Evolutionary conservation across 2,329 filamentous ascomycete genomes (phyloP), one percentile per base, ranked within the genome.

Genomic region (Colletotrichum somersetense): DNA sequence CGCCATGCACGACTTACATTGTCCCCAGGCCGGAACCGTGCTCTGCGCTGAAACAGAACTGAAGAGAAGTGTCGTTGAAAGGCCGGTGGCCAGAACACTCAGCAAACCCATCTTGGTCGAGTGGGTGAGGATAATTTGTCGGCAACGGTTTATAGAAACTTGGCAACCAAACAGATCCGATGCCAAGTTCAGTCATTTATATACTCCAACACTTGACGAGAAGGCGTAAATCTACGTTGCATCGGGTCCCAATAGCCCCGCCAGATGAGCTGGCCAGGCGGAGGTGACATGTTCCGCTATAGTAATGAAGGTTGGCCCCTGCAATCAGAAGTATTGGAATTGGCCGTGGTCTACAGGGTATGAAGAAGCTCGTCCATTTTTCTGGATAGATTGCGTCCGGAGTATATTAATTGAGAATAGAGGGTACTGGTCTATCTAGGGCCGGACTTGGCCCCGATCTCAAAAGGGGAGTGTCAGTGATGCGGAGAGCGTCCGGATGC

Each of bases 141-240:
- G 57, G 48, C 16, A 38, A 26, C 16, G 30, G 42, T 35, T n/a
- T 10, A 8, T 23, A 18, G 38, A 64, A n/a, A 50, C 59, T 70
- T 61, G 66, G 66, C 48, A 53, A 58, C 44, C 26, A 23, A 40
- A 30, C 11, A 16, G 35, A 55, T 20, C 20, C n/a, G 30, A 64
- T 65, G 59, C 70, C 66, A 72, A 72, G 59, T 72, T 69, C 2
- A 23, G 20, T 18, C 23, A 50, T n/a, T 70, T 70, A 50, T 65
- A 65, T 70, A 72, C 48, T 56, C 10, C 10, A 12, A 10, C 3
- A 14, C 5, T 46, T 26, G 48, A 42, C 66, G 69, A 70, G 55
- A 30, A 35, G 26, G 16, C n/a, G 5, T 11, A 6, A 18, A 5
- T 10, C 20, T 8, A 35, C 6, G 40, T 64, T 61, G 40, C 46